A percentile compares a stretch with the other conserved stretches of the same genome.
Conservation (phyloP, 805 yeast species). For the Starmerella riodocensis region DNA sequence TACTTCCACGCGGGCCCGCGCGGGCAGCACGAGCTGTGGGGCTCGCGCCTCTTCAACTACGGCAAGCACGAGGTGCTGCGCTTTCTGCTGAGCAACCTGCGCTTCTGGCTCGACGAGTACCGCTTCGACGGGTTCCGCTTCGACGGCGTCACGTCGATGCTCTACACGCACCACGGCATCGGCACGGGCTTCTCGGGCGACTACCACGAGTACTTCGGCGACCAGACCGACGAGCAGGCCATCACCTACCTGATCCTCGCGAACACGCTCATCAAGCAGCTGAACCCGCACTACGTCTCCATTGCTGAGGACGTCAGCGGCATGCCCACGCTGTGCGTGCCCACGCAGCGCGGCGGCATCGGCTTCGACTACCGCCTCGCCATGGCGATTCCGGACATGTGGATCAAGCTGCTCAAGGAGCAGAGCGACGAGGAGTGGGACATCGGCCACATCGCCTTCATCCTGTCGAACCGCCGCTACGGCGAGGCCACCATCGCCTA, state of each 20-base stretch:
- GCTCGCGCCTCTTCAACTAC: constrained; percentile 85
- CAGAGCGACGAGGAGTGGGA: constrained; percentile 83
- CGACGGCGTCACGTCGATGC: constrained; percentile 93
- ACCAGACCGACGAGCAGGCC: constrained; percentile 72
- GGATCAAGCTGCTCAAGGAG: constrained; percentile 90
- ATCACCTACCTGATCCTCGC: constrained; percentile 79
- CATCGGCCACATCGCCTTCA: constrained; percentile 61
- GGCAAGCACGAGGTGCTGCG: constrained; percentile 83
- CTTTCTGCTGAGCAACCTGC: constrained; percentile 70
- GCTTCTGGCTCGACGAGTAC: constrained; percentile 70
- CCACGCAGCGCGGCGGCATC: constrained; percentile 64
- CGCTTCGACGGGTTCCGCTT: constrained; percentile 90
- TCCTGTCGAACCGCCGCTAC: constrained; percentile 77
- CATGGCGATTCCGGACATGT: constrained; percentile 98
- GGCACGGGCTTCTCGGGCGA: constrained; percentile 83
- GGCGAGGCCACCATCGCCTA: constrained; percentile 81
- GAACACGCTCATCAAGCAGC: constrained; percentile 55
- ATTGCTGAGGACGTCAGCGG: constrained; percentile 97
- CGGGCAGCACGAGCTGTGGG: constrained; percentile 90
- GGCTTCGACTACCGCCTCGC: constrained; percentile 90
- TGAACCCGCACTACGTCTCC: constrained; percentile 46
- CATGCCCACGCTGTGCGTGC: constrained; percentile 84
- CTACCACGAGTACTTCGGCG: constrained; percentile 77
- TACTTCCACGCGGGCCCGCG: constrained; percentile 85
- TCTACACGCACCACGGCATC: constrained; percentile 83